Evolutionary conservation across 2,329 filamentous ascomycete genomes (phyloP).

Genomic region (Stemphylium lycopersici): DNA sequence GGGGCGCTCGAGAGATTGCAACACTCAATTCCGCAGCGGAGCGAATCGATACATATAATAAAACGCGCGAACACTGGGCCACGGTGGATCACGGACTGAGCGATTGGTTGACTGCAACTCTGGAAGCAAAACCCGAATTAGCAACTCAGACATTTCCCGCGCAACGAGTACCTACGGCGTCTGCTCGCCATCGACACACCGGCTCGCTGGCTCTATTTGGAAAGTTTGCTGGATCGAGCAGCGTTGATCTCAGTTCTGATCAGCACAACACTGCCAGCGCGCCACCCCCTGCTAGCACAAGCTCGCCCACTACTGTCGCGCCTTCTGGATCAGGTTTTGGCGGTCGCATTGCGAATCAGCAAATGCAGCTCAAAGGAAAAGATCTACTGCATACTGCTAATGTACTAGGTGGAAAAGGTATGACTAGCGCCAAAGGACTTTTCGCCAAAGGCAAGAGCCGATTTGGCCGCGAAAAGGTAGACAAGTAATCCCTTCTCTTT

Average conservation of each 20-base stretch:
- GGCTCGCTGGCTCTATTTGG: conserved; percentile 45
- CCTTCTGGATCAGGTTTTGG: conserved; percentile 29
- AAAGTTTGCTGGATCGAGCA: conserved; percentile 36
- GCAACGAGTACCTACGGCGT: conserved; percentile 35
- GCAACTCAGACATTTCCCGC: conserved; percentile 35
- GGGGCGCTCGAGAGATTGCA: conserved; percentile 78
- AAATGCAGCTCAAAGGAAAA: conserved; percentile 81
- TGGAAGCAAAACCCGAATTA: conserved; percentile 61
- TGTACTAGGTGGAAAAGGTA: conserved; percentile 69
- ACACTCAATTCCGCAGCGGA: conserved; percentile 69
- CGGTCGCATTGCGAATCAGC: conserved; percentile 31
- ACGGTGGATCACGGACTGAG: conserved; percentile 75
- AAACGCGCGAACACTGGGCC: conserved; percentile 73
- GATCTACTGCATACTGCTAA: conserved; percentile 86
- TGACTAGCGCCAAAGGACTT: conserved; percentile 86
- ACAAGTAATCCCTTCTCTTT: conserved; percentile 65
- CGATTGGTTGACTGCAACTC: conserved; percentile 61
- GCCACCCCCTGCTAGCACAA: conserved; percentile 37
- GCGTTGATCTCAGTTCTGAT: conserved; percentile 22
- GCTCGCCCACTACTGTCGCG: conserved; percentile 26
- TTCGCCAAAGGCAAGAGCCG: conserved; percentile 91
- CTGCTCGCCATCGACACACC: conserved; percentile 43
- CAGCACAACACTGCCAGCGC: conserved; percentile 30
- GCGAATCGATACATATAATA: conserved; percentile 75
- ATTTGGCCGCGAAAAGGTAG: conserved; percentile 83